These are phyloP conservation scores for Lentinula sp. DNA, from an alignment of 768 basidiomycete genomes.

Conservation along the genomic window DNA sequence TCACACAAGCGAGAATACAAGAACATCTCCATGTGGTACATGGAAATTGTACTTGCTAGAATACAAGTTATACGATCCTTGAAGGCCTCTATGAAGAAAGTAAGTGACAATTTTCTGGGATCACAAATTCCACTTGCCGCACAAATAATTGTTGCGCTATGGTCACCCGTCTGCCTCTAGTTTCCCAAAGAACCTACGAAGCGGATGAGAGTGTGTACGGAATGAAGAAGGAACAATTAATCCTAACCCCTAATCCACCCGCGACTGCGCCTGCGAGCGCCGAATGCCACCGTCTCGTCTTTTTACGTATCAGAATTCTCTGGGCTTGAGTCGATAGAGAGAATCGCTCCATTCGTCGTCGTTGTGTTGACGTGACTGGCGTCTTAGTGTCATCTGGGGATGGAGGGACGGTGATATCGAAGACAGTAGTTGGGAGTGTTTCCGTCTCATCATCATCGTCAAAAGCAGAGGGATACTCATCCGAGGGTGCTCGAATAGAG, in stretches of 20 bases:
- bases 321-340: slow-evolving; percentile 63
- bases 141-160: slow-evolving; percentile 90
- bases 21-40: slow-evolving; percentile 77
- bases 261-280: slow-evolving; percentile 73
- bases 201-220: neutral
- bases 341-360: slow-evolving; percentile 39
- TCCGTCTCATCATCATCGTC: slow-evolving; percentile 23
- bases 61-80: slow-evolving; percentile 82
- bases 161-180: slow-evolving; percentile 49
- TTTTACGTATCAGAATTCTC: slow-evolving; percentile 56
- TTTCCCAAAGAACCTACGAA: slow-evolving; percentile 60
- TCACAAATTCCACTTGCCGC: slow-evolving; percentile 40
- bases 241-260: slow-evolving; percentile 49
- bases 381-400: neutral
- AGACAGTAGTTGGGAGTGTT: neutral
- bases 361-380: slow-evolving; percentile 4
- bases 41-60: slow-evolving; percentile 59
- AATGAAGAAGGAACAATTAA: neutral
- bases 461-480: slow-evolving; percentile 16
- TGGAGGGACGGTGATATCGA: slow-evolving; percentile 4
- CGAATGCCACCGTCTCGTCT: slow-evolving; percentile 73
- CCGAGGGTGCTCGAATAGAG: slow-evolving; percentile 24
- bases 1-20: slow-evolving; percentile 76
- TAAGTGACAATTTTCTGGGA: neutral
- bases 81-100: slow-evolving; percentile 58